phyloP scores from a whole-genome alignment of 164 flowering plant species.

The Macadamia integrifolia region DNA sequence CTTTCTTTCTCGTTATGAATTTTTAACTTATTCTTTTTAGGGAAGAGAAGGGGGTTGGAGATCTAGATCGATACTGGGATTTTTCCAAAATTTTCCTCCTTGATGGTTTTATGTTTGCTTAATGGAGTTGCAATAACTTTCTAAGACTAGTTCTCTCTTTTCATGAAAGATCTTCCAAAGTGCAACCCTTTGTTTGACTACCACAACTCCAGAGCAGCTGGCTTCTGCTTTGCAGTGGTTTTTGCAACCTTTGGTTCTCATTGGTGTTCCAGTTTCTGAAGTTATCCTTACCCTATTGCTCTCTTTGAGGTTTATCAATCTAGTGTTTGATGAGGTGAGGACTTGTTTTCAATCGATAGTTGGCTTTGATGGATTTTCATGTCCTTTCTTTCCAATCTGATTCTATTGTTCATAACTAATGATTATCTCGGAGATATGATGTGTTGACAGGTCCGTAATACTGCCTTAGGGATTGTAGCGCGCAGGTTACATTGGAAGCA shows the following conservation, averaged over 20 bases:
- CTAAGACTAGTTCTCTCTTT: conserved; percentile 18
- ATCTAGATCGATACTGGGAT: no score
- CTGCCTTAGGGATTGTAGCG: conserved; percentile 87
- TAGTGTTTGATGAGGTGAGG: conserved; percentile 92
- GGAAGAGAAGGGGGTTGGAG: no score
- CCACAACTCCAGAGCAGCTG: conserved; percentile 91
- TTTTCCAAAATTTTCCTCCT: no score
- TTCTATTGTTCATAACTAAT: background rate
- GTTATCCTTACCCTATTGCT: conserved; percentile 79
- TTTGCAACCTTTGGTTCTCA: conserved; percentile 57
- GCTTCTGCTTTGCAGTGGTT: conserved; percentile 87
- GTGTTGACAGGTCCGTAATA: conserved; percentile 70
- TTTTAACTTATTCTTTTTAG: no score
- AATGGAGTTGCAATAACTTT: conserved; percentile 14
- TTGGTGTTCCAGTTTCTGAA: conserved; percentile 87
- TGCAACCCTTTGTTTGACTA: conserved; percentile 86
- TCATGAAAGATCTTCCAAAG: conserved; percentile 83
- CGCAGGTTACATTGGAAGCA: conserved; percentile 84
- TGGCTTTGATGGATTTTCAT: background rate
- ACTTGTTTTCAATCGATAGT: background rate
- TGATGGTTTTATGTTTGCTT: background rate
- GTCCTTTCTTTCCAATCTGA: background rate
- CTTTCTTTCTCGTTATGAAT: no score
- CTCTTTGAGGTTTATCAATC: conserved; percentile 82
- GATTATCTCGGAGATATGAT: background rate